Evolutionary conservation across 371 early-diverging fungal species (phyloP).

Genomic region (Nematocida sp.): DNA sequence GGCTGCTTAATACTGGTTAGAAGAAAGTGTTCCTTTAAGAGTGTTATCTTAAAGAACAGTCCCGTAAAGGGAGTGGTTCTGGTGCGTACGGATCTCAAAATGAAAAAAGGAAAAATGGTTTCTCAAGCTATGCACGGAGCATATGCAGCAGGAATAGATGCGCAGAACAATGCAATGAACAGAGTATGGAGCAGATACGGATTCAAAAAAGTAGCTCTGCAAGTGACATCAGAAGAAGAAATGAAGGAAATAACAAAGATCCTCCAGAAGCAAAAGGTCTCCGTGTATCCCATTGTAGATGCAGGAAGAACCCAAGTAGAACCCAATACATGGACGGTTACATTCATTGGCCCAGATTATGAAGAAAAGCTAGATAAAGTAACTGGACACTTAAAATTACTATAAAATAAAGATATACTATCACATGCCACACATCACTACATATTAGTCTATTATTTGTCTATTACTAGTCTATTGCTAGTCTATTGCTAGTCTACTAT

Average conservation of each 20-base stretch:
- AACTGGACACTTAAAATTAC: conserved; percentile 48
- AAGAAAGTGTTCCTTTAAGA: too few relatives aligned
- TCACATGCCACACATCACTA: too few relatives aligned
- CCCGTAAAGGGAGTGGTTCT: conserved; percentile 52
- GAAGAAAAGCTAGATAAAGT: conserved; percentile 39
- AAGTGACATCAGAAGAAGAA: conserved; percentile 52
- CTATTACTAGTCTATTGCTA: too few relatives aligned
- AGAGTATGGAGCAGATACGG: conserved; percentile 56
- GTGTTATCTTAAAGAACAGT: not conserved
- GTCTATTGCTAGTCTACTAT: too few relatives aligned
- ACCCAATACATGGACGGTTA: conserved; percentile 82
- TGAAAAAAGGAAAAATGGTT: conserved; percentile 65
- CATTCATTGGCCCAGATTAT: conserved; percentile 81
- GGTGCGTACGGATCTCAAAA: conserved; percentile 61
- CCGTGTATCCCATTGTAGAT: conserved; percentile 68
- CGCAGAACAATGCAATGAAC: conserved; percentile 13
- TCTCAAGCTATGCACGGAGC: conserved; percentile 65
- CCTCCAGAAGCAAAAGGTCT: conserved; percentile 31
- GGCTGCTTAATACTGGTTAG: too few relatives aligned
- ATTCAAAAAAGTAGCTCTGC: conserved; percentile 59
- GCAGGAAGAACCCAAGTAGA: conserved; percentile 95
- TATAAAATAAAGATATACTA: too few relatives aligned
- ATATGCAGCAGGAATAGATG: conserved; percentile 36
- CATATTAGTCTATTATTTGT: too few relatives aligned
- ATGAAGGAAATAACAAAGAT: conserved; percentile 18